Evolutionary conservation across 805 yeast species (phyloP).

Genomic region (Candida nemodendra): DNA sequence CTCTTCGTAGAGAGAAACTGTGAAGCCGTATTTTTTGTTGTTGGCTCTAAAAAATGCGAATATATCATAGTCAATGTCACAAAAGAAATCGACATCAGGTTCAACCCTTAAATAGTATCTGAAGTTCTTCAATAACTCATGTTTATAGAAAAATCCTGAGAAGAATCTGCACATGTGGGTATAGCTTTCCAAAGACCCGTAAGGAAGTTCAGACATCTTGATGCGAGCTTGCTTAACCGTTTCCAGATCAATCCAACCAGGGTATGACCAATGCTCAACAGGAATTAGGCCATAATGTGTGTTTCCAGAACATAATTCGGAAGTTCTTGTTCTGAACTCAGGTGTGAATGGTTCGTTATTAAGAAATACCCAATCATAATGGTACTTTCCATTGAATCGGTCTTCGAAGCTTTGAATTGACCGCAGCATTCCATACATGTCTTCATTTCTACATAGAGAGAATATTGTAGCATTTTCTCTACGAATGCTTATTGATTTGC

Average conservation of each 20-base stretch:
- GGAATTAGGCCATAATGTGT: conserved; percentile 45
- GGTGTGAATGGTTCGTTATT: conserved; percentile 45
- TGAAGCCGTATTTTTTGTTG: conserved; percentile 48
- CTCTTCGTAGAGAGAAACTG: conserved; percentile 49
- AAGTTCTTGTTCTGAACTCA: conserved; percentile 36
- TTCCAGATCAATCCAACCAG: conserved; percentile 39
- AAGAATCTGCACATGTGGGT: conserved; percentile 63
- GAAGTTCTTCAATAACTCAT: conserved; percentile 42
- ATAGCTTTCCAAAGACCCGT: conserved; percentile 61
- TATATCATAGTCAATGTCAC: conserved; percentile 41
- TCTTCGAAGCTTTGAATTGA: conserved; percentile 37
- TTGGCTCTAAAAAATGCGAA: conserved; percentile 48
- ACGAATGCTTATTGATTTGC: too few species aligned
- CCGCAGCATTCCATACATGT: conserved; percentile 35
- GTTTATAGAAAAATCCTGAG: conserved; percentile 53
- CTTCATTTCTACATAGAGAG: conserved; percentile 41
- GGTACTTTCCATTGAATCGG: conserved; percentile 37
- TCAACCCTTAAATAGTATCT: conserved; percentile 62
- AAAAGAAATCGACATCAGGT: conserved; percentile 43
- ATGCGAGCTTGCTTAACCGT: conserved; percentile 31
- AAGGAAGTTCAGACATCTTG: conserved; percentile 39
- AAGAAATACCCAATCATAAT: conserved; percentile 46
- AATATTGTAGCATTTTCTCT: conserved; percentile 63
- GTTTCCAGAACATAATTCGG: conserved; percentile 38
- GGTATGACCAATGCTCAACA: conserved; percentile 47